phyloP scores from a whole-genome alignment of 345 rosid genomes.

The Heritiera fomes region DNA sequence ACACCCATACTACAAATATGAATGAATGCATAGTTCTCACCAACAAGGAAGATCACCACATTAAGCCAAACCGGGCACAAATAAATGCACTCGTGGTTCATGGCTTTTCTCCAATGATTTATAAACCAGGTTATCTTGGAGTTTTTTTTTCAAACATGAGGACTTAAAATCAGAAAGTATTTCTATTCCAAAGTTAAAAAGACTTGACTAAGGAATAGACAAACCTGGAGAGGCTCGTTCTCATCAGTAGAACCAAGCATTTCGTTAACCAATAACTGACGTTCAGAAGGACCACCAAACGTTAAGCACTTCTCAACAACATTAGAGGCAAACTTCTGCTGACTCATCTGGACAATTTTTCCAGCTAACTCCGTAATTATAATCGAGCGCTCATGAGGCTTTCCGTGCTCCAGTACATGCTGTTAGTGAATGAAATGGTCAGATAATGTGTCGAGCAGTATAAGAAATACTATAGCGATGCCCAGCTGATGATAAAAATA shows the following conservation, averaged over 20 bases:
- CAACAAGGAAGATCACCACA: not conserved
- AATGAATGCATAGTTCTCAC: not conserved
- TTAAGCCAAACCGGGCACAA: not conserved
- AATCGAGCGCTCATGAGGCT: conserved; percentile 61
- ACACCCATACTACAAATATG: not conserved
- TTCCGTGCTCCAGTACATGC: conserved; percentile 73
- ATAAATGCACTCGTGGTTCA: not conserved
- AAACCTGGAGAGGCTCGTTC: conserved; percentile 68
- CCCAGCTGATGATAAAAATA: not conserved
- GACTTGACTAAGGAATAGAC: not conserved
- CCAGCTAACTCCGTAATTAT: conserved; percentile 61
- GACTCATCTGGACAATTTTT: conserved; percentile 66
- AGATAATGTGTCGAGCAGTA: not conserved
- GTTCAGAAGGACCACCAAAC: conserved; percentile 54
- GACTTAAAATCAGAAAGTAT: not conserved
- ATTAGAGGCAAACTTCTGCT: conserved; percentile 68
- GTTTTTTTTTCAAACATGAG: conserved; percentile 22
- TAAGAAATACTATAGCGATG: not conserved
- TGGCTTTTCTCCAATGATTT: not conserved
- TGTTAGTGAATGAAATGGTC: conserved; percentile 24
- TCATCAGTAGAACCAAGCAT: conserved; percentile 69
- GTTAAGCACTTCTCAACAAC: conserved; percentile 67
- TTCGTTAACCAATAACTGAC: conserved; percentile 55
- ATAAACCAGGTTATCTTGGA: not conserved
- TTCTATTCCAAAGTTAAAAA: not conserved